These are phyloP conservation scores for Silene noctiflora DNA, from an alignment of 179 eudicot species.

Conservation along the genomic window DNA sequence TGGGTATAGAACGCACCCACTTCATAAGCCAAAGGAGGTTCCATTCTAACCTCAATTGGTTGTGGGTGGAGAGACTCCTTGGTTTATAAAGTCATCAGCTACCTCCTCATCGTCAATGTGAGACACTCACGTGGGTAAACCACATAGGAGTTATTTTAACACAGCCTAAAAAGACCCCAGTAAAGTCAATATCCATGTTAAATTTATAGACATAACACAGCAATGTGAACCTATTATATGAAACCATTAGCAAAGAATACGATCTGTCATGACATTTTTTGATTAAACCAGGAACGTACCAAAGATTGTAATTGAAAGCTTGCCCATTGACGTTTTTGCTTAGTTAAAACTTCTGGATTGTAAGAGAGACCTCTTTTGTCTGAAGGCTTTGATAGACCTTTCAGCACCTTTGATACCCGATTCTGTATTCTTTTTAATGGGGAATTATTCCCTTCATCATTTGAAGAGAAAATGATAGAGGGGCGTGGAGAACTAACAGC, in stretches of 20 bases:
- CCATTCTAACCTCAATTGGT: too few relatives aligned
- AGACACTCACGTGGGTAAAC: too few relatives aligned
- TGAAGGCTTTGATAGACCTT: constrained; percentile 71
- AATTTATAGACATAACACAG: not conserved
- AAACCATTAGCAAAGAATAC: not conserved
- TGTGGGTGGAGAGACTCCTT: too few relatives aligned
- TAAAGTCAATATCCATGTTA: constrained; percentile 9
- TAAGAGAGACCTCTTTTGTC: constrained; percentile 59
- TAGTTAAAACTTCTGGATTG: constrained; percentile 90
- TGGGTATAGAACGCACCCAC: too few relatives aligned
- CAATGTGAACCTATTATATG: not conserved
- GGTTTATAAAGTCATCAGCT: too few relatives aligned
- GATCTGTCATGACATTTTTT: not conserved
- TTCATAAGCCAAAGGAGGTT: too few relatives aligned
- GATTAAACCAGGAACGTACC: constrained; percentile 44
- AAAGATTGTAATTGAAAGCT: constrained; percentile 72
- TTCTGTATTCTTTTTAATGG: constrained; percentile 67
- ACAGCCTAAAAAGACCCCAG: not conserved
- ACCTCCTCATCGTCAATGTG: too few relatives aligned
- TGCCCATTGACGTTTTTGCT: constrained; percentile 98
- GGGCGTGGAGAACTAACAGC: constrained; percentile 69
- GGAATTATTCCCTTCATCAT: constrained; percentile 55
- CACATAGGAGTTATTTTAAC: not conserved
- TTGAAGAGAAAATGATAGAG: constrained; percentile 67
- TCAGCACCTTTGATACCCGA: constrained; percentile 63